These are phyloP conservation scores for Sorghum bicolor DNA, from an alignment of 176 grass and related monocot genomes.

Conservation along the genomic window DNA sequence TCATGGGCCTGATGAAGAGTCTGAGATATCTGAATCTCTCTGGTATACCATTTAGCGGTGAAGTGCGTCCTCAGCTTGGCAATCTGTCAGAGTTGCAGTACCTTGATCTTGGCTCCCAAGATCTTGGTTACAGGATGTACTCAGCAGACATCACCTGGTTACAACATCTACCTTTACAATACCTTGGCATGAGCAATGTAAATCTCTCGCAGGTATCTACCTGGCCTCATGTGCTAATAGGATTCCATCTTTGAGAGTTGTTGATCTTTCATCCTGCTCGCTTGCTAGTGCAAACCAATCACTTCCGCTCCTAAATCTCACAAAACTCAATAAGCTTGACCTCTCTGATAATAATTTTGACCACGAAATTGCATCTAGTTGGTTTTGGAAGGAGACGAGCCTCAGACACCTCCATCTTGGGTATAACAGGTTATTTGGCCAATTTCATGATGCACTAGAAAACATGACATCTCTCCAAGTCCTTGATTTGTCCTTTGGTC, in stretches of 20 bases:
- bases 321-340: neutral
- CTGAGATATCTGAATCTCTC: constrained; percentile 22
- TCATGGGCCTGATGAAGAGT: neutral
- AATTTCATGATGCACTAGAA: neutral
- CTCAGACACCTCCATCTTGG: neutral
- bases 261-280: neutral
- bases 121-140: neutral
- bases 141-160: neutral
- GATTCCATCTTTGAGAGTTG: neutral
- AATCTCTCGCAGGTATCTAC: neutral
- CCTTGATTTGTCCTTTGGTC: neutral
- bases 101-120: neutral
- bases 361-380: neutral
- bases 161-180: neutral
- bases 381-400: neutral
- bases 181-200: neutral
- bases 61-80: neutral
- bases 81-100: constrained; percentile 3
- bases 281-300: neutral
- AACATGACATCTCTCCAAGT: neutral
- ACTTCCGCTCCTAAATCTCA: neutral
- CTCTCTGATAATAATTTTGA: neutral
- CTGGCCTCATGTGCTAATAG: neutral
- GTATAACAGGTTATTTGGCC: neutral
- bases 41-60: neutral